A percentile compares a stretch with the other conserved stretches of the same genome.
Evolutionary conservation across 768 basidiomycete genomes (phyloP).

Genomic region (Tricholoma sp.): DNA sequence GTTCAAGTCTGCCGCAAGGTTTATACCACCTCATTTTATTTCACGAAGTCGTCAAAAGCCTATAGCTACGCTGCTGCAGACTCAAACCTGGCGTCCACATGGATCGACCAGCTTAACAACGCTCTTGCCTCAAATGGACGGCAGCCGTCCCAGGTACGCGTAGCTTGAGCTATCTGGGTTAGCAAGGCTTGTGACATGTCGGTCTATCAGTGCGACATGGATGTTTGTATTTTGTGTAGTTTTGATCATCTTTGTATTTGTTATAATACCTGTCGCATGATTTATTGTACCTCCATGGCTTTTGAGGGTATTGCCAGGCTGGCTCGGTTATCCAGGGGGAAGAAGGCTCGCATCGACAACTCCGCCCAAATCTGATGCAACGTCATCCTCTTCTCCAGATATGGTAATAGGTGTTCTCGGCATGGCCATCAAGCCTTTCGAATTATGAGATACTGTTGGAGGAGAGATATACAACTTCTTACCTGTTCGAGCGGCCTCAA

Average conservation of each 20-base stretch:
- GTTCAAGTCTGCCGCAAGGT: slow-evolving; percentile 12
- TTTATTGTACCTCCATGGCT: background rate
- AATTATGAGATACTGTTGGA: background rate
- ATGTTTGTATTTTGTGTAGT: slow-evolving; percentile 10
- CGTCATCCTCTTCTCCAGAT: slow-evolving; percentile 28
- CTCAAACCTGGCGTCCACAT: slow-evolving; percentile 25
- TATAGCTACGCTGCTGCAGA: slow-evolving; percentile 39
- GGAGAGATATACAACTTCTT: slow-evolving; percentile 3
- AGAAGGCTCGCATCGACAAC: slow-evolving; percentile 87
- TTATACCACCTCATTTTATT: background rate
- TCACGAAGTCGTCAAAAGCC: slow-evolving; percentile 41
- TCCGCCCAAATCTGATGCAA: slow-evolving; percentile 31
- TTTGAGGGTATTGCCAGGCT: background rate
- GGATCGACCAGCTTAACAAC: slow-evolving; percentile 37
- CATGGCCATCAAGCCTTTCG: slow-evolving; percentile 92
- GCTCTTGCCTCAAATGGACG: slow-evolving; percentile 17
- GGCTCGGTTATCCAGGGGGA: slow-evolving; percentile 84
- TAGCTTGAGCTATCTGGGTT: background rate
- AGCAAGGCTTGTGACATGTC: background rate
- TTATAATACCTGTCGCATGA: slow-evolving; percentile 1
- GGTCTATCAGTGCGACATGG: slow-evolving; percentile 13
- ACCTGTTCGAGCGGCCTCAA: slow-evolving; percentile 96
- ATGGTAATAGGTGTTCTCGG: slow-evolving; percentile 84
- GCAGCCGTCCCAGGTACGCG: slow-evolving; percentile 13
- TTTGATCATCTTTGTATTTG: background rate